phyloP scores from a whole-genome alignment of 2,329 filamentous ascomycete genomes.

The Aaosphaeria pasadenensis region DNA sequence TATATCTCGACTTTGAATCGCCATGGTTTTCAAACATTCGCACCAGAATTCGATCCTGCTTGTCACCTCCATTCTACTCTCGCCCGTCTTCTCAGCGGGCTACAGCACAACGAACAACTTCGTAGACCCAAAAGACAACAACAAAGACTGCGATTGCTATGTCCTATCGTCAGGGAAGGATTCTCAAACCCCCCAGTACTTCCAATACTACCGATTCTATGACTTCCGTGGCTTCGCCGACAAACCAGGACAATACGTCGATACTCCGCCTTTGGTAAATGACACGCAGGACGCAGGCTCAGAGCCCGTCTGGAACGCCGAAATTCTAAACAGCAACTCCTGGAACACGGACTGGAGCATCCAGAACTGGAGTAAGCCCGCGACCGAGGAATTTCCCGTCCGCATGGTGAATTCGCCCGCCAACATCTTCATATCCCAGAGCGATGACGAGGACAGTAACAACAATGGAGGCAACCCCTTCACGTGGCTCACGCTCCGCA shows the following conservation, averaged over 20 bases:
- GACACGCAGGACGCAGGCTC: slow-evolving; percentile 16
- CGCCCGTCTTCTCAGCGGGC: slow-evolving; percentile 5
- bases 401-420: slow-evolving; percentile 45
- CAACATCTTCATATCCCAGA: slow-evolving; percentile 46
- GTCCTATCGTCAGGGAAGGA: slow-evolving; percentile 42
- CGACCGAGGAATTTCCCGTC: slow-evolving; percentile 36
- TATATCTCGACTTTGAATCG: neutral
- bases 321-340: slow-evolving; percentile 34
- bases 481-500: slow-evolving; percentile 48
- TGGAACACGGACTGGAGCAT: slow-evolving; percentile 36
- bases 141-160: slow-evolving; percentile 46
- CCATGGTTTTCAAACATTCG: slow-evolving; percentile 8
- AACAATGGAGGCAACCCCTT: slow-evolving; percentile 14
- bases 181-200: slow-evolving; percentile 40
- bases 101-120: slow-evolving; percentile 26
- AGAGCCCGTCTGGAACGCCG: slow-evolving; percentile 34
- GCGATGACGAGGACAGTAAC: slow-evolving; percentile 12
- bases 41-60: slow-evolving; percentile 17
- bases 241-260: slow-evolving; percentile 19
- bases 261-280: slow-evolving; percentile 22
- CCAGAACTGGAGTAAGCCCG: slow-evolving; percentile 46
- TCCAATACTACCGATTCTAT: slow-evolving; percentile 51
- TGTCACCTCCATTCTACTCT: slow-evolving; percentile 19
- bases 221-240: slow-evolving; percentile 47
- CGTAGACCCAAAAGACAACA: slow-evolving; percentile 31